Evolutionary conservation across 805 yeast genomes (phyloP).

Genomic region (Teunomyces gatunensis): DNA sequence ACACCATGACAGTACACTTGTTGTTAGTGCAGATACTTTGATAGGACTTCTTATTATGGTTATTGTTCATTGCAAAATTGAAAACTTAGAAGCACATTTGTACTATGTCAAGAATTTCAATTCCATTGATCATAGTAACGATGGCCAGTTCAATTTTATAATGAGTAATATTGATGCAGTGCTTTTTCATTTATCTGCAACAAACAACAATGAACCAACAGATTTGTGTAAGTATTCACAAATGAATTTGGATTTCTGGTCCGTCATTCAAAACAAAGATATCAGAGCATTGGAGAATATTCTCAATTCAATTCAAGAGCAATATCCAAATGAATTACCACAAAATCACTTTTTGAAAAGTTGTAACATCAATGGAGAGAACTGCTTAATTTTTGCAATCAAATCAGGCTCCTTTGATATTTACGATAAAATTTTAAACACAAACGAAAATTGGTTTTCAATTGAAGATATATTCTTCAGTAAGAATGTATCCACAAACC

Average conservation of each 20-base stretch:
- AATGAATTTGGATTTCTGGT: slow-evolving; percentile 55
- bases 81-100: slow-evolving; percentile 60
- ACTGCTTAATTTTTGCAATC: slow-evolving; percentile 64
- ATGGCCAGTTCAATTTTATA: slow-evolving; percentile 73
- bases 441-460: slow-evolving; percentile 49
- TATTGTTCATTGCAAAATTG: slow-evolving; percentile 58
- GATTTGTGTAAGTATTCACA: slow-evolving; percentile 42
- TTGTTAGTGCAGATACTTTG: slow-evolving; percentile 78
- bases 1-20: slow-evolving; percentile 11
- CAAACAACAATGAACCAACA: slow-evolving; percentile 22
- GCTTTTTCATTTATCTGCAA: slow-evolving; percentile 49
- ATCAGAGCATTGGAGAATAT: slow-evolving; percentile 9
- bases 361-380: slow-evolving; percentile 56
- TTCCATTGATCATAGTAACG: slow-evolving; percentile 24
- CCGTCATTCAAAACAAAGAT: slow-evolving; percentile 39
- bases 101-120: slow-evolving; percentile 64
- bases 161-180: slow-evolving; percentile 85
- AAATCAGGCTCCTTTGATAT: slow-evolving; percentile 43
- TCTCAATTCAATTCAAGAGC: background rate
- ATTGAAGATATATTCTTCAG: slow-evolving; percentile 70
- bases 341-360: slow-evolving; percentile 22
- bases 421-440: slow-evolving; percentile 46
- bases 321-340: slow-evolving; percentile 11
- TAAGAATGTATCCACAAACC: slow-evolving; percentile 46
- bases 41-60: slow-evolving; percentile 72